A percentile compares a stretch with the other conserved stretches of the same genome.
Conservation (phyloP, 148 eudicot species). For the Camellia granthamiana region DNA sequence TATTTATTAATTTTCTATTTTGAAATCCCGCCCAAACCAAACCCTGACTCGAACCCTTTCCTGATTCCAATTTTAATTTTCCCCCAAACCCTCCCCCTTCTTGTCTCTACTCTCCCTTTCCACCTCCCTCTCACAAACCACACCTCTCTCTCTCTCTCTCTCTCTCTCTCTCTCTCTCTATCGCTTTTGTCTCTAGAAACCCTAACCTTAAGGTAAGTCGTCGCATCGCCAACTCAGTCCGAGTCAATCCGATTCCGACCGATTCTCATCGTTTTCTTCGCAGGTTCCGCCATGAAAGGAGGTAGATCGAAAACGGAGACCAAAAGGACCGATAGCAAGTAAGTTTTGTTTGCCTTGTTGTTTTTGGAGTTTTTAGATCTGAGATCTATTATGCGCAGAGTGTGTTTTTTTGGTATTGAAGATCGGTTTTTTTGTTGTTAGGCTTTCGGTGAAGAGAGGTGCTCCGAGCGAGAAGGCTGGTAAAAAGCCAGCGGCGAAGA, state of each 20-base stretch:
- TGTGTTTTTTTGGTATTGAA: too few species aligned
- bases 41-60: conserved; percentile 7
- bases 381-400: too few species aligned
- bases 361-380: too few species aligned
- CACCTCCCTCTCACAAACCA: neutral
- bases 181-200: too few species aligned
- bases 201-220: conserved; percentile 4
- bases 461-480: too few species aligned
- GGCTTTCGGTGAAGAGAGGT: too few species aligned
- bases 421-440: too few species aligned
- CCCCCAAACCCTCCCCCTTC: neutral
- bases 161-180: conserved; percentile 5
- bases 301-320: too few species aligned
- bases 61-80: neutral
- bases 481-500: too few species aligned
- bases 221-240: neutral
- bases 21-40: conserved; percentile 8
- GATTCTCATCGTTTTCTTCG: neutral
- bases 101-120: neutral
- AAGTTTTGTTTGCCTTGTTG: too few species aligned
- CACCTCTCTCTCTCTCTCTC: neutral
- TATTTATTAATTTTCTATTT: too few species aligned
- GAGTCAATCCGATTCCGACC: neutral
- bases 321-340: too few species aligned
- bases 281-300: neutral